phyloP scores from a whole-genome alignment of 1,284 basidiomycete species.

The Naganishia liquefaciens region DNA sequence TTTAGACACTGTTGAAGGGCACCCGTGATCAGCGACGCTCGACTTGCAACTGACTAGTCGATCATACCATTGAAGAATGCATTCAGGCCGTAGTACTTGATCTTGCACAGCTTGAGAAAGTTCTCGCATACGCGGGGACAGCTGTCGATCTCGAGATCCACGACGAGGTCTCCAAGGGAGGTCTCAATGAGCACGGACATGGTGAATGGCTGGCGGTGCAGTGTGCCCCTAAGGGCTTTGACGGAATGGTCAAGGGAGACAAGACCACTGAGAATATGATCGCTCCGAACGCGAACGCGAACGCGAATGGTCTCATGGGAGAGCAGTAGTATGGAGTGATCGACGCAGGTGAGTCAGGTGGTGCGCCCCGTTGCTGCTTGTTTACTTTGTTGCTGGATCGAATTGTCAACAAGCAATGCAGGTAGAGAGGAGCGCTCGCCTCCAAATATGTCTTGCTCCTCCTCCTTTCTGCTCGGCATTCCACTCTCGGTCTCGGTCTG shows the following conservation, averaged over 20 bases:
- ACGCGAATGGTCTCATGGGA: no score
- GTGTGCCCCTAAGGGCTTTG: not conserved
- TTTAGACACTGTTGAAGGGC: constrained; percentile 70
- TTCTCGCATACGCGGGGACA: constrained; percentile 91
- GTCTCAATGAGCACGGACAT: constrained; percentile 98
- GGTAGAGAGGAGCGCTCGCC: no score
- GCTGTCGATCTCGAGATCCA: constrained; percentile 87
- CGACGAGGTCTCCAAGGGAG: constrained; percentile 90
- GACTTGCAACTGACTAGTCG: not conserved
- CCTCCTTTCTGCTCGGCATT: no score
- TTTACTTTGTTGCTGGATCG: not conserved
- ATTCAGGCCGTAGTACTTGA: constrained; percentile 93
- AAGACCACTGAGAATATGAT: not conserved
- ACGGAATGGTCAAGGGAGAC: not conserved
- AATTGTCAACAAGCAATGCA: not conserved
- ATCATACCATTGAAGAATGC: constrained; percentile 91
- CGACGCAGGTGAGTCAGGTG: not conserved
- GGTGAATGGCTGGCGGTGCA: constrained; percentile 4
- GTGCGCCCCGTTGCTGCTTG: not conserved
- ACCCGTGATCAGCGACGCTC: not conserved
- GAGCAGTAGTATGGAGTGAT: no score
- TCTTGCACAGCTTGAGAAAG: constrained; percentile 94
- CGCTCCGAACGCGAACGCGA: not conserved
- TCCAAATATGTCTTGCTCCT: no score
- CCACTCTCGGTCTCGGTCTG: no score